Conservation (phyloP, 139 green algal genomes). For the Spirogloea muscicola region DNA sequence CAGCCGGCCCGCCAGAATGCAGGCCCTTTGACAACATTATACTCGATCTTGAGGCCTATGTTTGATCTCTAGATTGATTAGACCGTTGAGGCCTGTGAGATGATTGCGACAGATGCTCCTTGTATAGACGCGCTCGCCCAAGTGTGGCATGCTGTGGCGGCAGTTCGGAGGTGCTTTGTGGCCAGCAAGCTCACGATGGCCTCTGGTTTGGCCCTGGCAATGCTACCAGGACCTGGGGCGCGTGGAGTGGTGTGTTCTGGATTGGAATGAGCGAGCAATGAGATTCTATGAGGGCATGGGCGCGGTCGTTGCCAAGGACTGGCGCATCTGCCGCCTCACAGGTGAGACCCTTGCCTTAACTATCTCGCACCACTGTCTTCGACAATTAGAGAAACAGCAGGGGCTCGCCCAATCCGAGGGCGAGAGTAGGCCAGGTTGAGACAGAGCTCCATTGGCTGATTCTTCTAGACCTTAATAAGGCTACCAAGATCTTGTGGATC, state of each 20-base stretch:
- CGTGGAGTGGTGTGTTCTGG: slow-evolving; percentile 28
- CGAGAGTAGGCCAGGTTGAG: too few relatives aligned
- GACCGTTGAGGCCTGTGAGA: not conserved
- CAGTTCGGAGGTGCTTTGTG: not conserved
- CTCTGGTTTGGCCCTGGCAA: not conserved
- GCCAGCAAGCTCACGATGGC: not conserved
- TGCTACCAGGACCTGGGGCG: slow-evolving; percentile 3
- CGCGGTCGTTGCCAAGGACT: slow-evolving; percentile 1
- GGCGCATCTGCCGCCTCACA: slow-evolving; percentile 17
- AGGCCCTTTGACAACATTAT: too few relatives aligned
- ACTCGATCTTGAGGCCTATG: too few relatives aligned
- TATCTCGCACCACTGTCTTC: too few relatives aligned
- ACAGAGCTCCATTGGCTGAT: too few relatives aligned
- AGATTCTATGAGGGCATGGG: slow-evolving; percentile 24
- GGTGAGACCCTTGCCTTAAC: not conserved
- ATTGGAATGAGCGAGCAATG: slow-evolving; percentile 34
- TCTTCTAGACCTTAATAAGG: too few relatives aligned
- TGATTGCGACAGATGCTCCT: not conserved
- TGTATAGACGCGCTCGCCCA: not conserved
- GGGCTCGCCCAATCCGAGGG: too few relatives aligned
- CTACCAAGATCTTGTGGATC: too few relatives aligned
- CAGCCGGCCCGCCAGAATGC: too few relatives aligned
- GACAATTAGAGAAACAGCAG: too few relatives aligned
- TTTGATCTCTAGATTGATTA: not conserved
- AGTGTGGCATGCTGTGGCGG: not conserved